Conservation (phyloP, 805 yeast genomes). For the Metschnikowia dekortorum region DNA sequence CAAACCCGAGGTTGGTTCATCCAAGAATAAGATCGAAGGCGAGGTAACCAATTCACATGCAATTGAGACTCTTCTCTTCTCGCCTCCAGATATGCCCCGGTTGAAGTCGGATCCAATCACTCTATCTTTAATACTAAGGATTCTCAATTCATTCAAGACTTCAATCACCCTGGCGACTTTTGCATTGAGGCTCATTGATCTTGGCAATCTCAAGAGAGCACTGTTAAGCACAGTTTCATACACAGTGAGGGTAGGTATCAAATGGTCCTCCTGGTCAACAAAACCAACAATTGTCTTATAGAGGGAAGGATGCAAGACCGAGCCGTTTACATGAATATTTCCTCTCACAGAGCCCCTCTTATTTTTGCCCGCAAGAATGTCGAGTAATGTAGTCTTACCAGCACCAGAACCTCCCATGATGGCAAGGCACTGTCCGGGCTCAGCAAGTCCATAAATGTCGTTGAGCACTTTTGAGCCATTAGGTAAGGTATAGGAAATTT, state of each 20-base stretch:
- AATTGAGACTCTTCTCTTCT: conserved; percentile 85
- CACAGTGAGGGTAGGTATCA: conserved; percentile 90
- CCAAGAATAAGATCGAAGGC: conserved; percentile 77
- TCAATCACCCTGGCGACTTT: conserved; percentile 80
- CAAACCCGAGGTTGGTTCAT: conserved; percentile 94
- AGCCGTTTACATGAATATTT: conserved; percentile 73
- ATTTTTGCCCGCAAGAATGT: conserved; percentile 83
- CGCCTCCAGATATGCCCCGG: conserved; percentile 93
- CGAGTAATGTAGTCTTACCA: conserved; percentile 91
- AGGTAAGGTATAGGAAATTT: conserved; percentile 54
- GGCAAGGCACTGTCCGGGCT: conserved; percentile 87
- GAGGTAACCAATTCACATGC: conserved; percentile 91
- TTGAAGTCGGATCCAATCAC: conserved; percentile 84
- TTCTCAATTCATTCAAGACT: conserved; percentile 80
- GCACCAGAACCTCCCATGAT: conserved; percentile 99
- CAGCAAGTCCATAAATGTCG: conserved; percentile 67
- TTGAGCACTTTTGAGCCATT: conserved; percentile 52
- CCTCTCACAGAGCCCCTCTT: conserved; percentile 73
- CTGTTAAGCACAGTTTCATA: conserved; percentile 92
- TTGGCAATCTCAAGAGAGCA: conserved; percentile 83
- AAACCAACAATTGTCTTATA: conserved; percentile 77
- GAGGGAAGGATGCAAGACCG: conserved; percentile 35
- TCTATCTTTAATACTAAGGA: conserved; percentile 75
- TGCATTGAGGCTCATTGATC: conserved; percentile 64
- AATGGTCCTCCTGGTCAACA: conserved; percentile 92